phyloP scores from a whole-genome alignment of 2,329 filamentous ascomycete species.

The Fusarium bactridioides region DNA sequence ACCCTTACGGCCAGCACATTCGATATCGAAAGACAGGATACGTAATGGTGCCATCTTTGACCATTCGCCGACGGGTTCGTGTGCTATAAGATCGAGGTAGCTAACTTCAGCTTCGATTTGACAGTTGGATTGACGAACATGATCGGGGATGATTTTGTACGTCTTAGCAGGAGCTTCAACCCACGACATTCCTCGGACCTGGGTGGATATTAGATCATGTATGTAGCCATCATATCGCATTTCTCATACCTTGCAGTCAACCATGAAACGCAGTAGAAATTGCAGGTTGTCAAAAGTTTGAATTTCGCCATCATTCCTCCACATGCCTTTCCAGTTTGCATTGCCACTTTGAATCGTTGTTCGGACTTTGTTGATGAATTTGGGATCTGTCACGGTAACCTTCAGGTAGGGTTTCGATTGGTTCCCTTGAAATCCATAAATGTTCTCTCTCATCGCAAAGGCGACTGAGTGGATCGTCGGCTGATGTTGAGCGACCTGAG shows the following conservation, averaged over 20 bases:
- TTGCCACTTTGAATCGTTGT: constrained; percentile 75
- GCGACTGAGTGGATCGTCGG: constrained; percentile 81
- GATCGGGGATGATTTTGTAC: constrained; percentile 73
- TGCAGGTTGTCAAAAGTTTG: constrained; percentile 96
- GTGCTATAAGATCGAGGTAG: constrained; percentile 84
- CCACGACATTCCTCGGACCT: constrained; percentile 97
- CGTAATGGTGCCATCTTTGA: constrained; percentile 96
- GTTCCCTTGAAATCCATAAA: constrained; percentile 95
- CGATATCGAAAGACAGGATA: constrained; percentile 96
- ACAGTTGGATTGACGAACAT: constrained; percentile 85
- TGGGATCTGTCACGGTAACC: constrained; percentile 91
- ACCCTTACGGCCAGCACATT: constrained; percentile 96
- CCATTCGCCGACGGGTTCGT: constrained; percentile 92
- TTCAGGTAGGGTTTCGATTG: constrained; percentile 91
- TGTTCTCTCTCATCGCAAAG: constrained; percentile 85
- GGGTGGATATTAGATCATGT: constrained; percentile 25
- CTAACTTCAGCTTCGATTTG: constrained; percentile 92
- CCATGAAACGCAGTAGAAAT: constrained; percentile 96
- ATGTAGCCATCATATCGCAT: too few relatives aligned
- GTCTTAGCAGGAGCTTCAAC: constrained; percentile 81
- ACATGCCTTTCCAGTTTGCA: constrained; percentile 91
- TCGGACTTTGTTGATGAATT: constrained; percentile 79
- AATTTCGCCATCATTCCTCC: constrained; percentile 76
- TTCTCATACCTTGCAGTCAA: constrained; percentile 80
- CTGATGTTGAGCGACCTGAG: constrained; percentile 75